Evolutionary conservation across 2,329 filamentous ascomycete genomes (phyloP), one percentile per base, ranked within the genome.

Genomic region (Alternaria viburni): DNA sequence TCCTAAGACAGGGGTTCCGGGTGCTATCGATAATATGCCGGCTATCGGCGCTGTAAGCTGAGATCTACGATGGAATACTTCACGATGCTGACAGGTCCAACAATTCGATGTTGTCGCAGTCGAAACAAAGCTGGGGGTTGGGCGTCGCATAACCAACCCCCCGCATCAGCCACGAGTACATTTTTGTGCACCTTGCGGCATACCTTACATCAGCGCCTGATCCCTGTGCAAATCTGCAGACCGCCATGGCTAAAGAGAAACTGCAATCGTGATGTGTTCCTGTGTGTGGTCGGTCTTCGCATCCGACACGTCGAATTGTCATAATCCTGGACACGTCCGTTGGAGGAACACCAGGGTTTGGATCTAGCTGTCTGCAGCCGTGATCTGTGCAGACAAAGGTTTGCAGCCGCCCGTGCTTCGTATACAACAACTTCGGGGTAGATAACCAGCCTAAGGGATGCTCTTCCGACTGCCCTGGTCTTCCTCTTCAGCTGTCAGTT

Each of bases 21-120:
- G 26, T 32, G 25, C 44, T 44, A 32, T 49, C 44, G 44, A 52
- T 21, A 10, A 6, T 47, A 13, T 19, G 23, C 49, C 55, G 44
- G 15, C 49, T 26, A 49, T 43, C 17, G 23, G 5, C 19, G 32
- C 32, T 46, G 41, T 44, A 26, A 49, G 49, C 50, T 30, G 32
- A 50, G n/a, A 21, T 50, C 32, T 50, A 36, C 26, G 12, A 21
- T 28, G 19, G 32, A 36, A 36, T 36, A 36, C 32, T 36, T 36
- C 32, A 36, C 32, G 32, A 36, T 36, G 32, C 32, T 36, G 32
- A 36, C 32, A 36, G 32, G 32, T 36, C 32, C 15, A 49, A 26
- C n/a, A 45, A n/a, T 23, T 54, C 50, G 47, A 59, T 50, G 60
- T 62, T 59, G 50, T 50, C 32, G 26, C 26, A 45, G 51, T 54